These are phyloP conservation scores for Saccharomycopsis synnaedendra DNA, from an alignment of 805 yeast genomes.

Conservation along the genomic window DNA sequence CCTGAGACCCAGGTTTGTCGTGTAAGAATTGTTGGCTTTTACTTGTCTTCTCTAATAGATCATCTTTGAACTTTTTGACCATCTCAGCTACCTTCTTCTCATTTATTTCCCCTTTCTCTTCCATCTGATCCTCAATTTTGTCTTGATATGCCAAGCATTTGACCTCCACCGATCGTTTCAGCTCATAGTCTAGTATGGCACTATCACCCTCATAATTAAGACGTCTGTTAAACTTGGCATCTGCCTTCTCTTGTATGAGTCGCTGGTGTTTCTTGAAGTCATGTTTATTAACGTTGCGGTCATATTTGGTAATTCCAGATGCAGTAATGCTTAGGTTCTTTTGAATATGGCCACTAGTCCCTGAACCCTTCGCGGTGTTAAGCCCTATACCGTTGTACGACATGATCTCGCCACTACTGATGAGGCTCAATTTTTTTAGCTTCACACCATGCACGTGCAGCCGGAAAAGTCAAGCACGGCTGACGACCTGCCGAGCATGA, in stretches of 20 bases:
- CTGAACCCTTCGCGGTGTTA: slow-evolving; percentile 23
- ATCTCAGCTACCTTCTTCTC: not conserved
- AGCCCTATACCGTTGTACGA: slow-evolving; percentile 26
- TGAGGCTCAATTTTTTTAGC: too few relatives aligned
- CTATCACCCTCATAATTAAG: not conserved
- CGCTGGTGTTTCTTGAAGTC: not conserved
- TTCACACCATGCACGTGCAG: too few relatives aligned
- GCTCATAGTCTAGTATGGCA: not conserved
- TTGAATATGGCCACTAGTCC: slow-evolving; percentile 25
- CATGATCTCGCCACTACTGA: not conserved
- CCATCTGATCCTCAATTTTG: not conserved
- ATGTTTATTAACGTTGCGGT: not conserved
- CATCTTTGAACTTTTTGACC: not conserved
- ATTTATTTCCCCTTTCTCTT: not conserved
- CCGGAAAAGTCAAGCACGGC: too few relatives aligned
- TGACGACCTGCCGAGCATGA: too few relatives aligned
- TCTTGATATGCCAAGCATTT: not conserved
- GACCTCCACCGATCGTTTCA: not conserved
- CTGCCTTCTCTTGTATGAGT: not conserved
- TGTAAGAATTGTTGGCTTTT: not conserved
- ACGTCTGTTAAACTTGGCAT: not conserved
- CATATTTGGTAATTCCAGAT: not conserved
- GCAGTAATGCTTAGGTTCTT: slow-evolving; percentile 14
- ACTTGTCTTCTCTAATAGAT: not conserved
- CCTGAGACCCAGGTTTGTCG: not conserved